Evolutionary conservation across 495 filamentous ascomycete species (phyloP).

Genomic region (Neurospora sp.): DNA sequence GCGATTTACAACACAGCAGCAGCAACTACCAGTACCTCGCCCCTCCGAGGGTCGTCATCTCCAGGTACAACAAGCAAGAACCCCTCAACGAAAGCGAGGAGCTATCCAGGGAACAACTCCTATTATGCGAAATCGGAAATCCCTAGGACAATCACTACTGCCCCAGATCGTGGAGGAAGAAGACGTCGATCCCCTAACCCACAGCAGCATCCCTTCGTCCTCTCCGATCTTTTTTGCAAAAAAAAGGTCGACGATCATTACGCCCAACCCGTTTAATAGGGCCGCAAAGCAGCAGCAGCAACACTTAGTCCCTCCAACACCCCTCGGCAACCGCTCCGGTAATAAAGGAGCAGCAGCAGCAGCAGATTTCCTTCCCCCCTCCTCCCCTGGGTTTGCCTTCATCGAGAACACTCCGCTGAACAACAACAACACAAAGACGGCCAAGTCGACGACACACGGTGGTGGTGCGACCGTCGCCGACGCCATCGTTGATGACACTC

Average conservation of each 20-base stretch:
- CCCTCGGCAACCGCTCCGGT: conserved; percentile 5
- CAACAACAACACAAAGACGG: conserved; percentile 11
- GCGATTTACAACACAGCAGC: not conserved
- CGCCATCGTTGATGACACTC: conserved; percentile 30
- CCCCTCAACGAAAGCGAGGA: not conserved
- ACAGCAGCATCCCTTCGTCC: not conserved
- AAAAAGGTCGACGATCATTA: not conserved
- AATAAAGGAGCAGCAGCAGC: conserved; percentile 5
- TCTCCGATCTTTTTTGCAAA: not conserved
- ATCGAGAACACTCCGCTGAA: conserved; percentile 28
- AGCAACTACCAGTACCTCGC: not conserved
- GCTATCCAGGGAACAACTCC: not conserved
- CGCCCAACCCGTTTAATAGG: not conserved
- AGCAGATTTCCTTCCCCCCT: conserved; percentile 30
- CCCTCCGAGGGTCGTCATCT: not conserved
- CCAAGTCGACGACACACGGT: not conserved
- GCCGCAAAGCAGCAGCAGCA: conserved; percentile 5
- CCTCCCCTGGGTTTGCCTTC: conserved; percentile 27
- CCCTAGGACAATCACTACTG: not conserved
- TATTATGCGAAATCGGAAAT: not conserved
- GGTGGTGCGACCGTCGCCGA: too few species aligned
- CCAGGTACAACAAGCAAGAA: not conserved
- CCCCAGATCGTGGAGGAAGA: not conserved
- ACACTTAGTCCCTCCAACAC: conserved; percentile 9
- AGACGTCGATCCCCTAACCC: not conserved